These are phyloP conservation scores for Hypseocharis bilobata DNA, from an alignment of 441 rosid genomes.

Conservation along the genomic window DNA sequence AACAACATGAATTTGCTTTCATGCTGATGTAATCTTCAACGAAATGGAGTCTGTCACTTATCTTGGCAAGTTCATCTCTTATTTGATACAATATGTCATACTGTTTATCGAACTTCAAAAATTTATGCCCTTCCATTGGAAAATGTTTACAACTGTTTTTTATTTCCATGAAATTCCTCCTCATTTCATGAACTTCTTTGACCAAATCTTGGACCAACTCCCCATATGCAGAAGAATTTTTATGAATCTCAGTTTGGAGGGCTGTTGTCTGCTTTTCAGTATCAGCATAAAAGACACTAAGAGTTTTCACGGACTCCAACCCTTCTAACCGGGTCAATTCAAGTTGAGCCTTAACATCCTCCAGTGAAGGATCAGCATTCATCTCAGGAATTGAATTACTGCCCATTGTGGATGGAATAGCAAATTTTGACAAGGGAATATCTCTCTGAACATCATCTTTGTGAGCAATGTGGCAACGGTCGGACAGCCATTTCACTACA, in stretches of 20 bases:
- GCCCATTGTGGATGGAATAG: conserved; percentile 15
- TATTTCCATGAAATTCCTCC: conserved; percentile 25
- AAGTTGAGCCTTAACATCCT: conserved; percentile 26
- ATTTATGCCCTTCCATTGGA: conserved; percentile 16
- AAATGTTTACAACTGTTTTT: conserved; percentile 19
- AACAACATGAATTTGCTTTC: conserved; percentile 23
- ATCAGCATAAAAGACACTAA: conserved; percentile 27
- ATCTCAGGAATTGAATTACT: conserved; percentile 10
- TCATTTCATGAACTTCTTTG: conserved; percentile 30
- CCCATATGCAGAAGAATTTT: conserved; percentile 26
- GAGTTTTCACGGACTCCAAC: conserved; percentile 27
- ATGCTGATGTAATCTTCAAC: conserved; percentile 29
- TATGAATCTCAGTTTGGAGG: conserved; percentile 24
- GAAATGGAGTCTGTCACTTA: conserved; percentile 31
- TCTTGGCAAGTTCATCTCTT: conserved; percentile 37
- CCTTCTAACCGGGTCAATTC: conserved; percentile 29
- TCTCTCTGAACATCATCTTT: conserved; percentile 21
- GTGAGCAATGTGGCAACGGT: conserved; percentile 23
- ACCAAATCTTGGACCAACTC: conserved; percentile 26
- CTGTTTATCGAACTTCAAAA: conserved; percentile 27
- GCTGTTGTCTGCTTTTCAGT: conserved; percentile 24
- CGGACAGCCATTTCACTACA: conserved; percentile 49
- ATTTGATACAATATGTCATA: conserved; percentile 31
- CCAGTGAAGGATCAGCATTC: conserved; percentile 19
- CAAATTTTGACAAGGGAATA: conserved; percentile 12